Evolutionary conservation across 192 early-diverging fungal species (phyloP).

Genomic region (Coemansia sp.): DNA sequence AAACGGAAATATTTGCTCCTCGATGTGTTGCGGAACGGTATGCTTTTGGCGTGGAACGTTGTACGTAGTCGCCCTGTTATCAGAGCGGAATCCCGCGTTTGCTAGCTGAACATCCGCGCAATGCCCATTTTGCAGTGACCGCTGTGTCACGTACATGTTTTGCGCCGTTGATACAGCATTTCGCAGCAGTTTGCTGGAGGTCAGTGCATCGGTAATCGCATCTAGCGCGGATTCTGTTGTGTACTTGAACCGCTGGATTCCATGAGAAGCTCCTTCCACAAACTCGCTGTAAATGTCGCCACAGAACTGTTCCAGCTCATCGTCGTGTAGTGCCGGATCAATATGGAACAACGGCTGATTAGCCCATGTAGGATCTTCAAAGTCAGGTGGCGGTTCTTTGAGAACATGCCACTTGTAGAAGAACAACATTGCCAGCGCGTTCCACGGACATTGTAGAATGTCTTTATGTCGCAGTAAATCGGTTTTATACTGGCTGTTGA

Average conservation of each 20-base stretch:
- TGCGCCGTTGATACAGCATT: conserved; percentile 9
- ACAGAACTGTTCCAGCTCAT: conserved; percentile 22
- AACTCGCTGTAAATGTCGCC: conserved; percentile 33
- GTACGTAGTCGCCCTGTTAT: background rate
- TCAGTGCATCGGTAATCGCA: conserved; percentile 7
- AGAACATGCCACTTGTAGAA: conserved; percentile 50
- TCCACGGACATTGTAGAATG: conserved; percentile 48
- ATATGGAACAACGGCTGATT: conserved; percentile 36
- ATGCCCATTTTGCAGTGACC: conserved; percentile 15
- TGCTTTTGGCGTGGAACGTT: conserved; percentile 17
- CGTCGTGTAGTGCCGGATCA: conserved; percentile 16
- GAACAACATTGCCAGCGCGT: conserved; percentile 39
- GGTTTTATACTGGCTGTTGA: conserved; percentile 8
- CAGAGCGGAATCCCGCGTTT: conserved; percentile 22
- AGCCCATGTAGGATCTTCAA: conserved; percentile 32
- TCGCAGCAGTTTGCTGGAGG: background rate
- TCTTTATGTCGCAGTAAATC: conserved; percentile 33
- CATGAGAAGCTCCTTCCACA: background rate
- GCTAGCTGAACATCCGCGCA: conserved; percentile 20
- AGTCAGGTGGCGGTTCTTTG: conserved; percentile 44
- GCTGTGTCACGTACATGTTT: conserved; percentile 22
- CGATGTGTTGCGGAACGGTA: background rate
- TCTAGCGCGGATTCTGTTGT: conserved; percentile 8
- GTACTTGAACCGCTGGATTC: conserved; percentile 25
- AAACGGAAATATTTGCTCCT: conserved; percentile 41